Conservation (phyloP, 495 filamentous ascomycete genomes). For the Aspergillus olivimuriae region DNA sequence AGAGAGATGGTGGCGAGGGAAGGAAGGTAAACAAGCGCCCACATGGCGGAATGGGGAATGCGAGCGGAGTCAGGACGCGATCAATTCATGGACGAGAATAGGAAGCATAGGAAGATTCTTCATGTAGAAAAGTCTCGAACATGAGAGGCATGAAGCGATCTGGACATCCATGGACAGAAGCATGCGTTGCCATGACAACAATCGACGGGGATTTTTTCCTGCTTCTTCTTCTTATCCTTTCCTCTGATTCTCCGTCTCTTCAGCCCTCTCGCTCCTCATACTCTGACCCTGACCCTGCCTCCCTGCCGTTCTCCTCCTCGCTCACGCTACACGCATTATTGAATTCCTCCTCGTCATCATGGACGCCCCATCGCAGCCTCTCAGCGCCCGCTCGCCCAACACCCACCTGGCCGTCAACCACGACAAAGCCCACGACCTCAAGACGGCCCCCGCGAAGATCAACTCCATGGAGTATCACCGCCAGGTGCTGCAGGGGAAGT, state of each 20-base stretch:
- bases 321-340: too few relatives aligned
- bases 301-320: too few relatives aligned
- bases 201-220: slow-evolving; percentile 30
- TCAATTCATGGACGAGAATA: too few relatives aligned
- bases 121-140: too few relatives aligned
- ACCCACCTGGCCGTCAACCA: slow-evolving; percentile 30
- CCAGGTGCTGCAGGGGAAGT: slow-evolving; percentile 64
- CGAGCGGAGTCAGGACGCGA: too few relatives aligned
- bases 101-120: too few relatives aligned
- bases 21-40: too few relatives aligned
- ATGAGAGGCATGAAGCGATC: too few relatives aligned
- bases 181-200: slow-evolving; percentile 39
- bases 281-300: too few relatives aligned
- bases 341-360: slow-evolving; percentile 10
- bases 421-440: slow-evolving; percentile 30
- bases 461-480: slow-evolving; percentile 72
- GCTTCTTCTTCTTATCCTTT: slow-evolving; percentile 9
- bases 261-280: not conserved
- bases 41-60: too few relatives aligned
- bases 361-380: slow-evolving; percentile 34
- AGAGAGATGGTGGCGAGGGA: too few relatives aligned
- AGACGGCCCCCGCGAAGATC: slow-evolving; percentile 22
- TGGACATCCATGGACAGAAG: not conserved
- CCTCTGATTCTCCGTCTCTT: slow-evolving; percentile 1
- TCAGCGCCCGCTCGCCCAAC: slow-evolving; percentile 40